Conservation (phyloP, 1,284 basidiomycete genomes). For the Papiliotrema flavescens region DNA sequence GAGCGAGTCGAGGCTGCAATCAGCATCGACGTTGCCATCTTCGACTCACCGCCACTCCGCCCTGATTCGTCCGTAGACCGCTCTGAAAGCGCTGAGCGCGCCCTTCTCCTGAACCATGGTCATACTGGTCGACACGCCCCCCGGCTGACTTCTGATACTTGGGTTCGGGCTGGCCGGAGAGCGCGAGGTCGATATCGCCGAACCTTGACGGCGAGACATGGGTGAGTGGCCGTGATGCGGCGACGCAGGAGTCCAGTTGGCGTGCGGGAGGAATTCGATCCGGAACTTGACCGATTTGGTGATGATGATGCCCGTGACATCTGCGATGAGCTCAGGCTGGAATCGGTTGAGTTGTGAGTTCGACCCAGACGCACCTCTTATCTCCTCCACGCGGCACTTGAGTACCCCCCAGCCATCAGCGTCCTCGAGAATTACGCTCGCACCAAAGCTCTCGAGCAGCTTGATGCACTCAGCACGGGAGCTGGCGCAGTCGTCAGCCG, state of each 20-base stretch:
- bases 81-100: conserved; percentile 72
- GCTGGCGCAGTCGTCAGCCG: conserved; percentile 58
- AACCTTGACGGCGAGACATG: too few species aligned
- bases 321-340: conserved; percentile 34
- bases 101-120: conserved; percentile 84
- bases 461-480: conserved; percentile 64
- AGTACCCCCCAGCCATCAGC: conserved; percentile 59
- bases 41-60: conserved; percentile 61
- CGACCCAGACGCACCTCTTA: conserved; percentile 29
- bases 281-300: conserved; percentile 66
- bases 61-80: conserved; percentile 66
- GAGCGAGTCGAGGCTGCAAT: conserved; percentile 20
- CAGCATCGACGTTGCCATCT: background rate
- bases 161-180: background rate
- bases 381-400: conserved; percentile 65
- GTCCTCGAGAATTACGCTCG: conserved; percentile 63
- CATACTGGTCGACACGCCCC: conserved; percentile 54
- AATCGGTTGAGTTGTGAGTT: background rate
- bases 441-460: conserved; percentile 65
- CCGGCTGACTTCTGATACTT: background rate
- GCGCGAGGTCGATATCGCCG: too few species aligned
- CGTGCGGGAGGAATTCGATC: conserved; percentile 64
- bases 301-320: conserved; percentile 54
- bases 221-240: background rate
- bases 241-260: conserved; percentile 43